Evolutionary conservation across 495 filamentous ascomycete genomes (phyloP).

Genomic region (Trichoderma asperelloides): DNA sequence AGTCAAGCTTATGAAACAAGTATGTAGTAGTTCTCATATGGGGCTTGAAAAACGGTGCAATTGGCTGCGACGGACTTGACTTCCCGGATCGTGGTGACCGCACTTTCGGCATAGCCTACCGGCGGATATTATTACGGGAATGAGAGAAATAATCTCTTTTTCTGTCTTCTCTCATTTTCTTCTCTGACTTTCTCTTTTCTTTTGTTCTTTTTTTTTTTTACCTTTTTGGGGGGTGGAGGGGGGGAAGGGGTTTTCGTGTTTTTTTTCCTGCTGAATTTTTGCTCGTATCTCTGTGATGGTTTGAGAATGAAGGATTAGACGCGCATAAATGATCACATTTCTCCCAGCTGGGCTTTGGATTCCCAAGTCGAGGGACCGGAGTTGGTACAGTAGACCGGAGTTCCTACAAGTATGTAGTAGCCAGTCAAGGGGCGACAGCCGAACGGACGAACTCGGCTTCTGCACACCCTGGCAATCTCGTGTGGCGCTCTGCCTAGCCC

Average conservation of each 20-base stretch:
- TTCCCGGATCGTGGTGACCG: background rate
- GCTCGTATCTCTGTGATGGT: background rate
- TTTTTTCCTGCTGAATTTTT: no score
- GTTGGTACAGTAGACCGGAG: background rate
- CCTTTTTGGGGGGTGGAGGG: no score
- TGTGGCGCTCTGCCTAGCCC: background rate
- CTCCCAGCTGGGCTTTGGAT: background rate
- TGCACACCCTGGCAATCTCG: background rate
- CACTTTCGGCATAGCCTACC: background rate
- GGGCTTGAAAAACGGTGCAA: background rate
- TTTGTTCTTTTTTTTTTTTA: no score
- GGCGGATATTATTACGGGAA: background rate
- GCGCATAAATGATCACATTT: background rate
- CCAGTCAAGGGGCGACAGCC: background rate
- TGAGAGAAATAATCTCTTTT: background rate
- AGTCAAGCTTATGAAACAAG: background rate
- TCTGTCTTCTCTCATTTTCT: no score
- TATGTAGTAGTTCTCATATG: no score
- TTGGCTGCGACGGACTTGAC: background rate
- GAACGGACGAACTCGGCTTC: background rate
- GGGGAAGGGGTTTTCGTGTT: no score
- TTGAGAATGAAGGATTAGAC: background rate
- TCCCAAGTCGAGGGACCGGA: background rate
- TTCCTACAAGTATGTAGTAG: no score
- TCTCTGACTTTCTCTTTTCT: no score